Conservation (phyloP, 441 rosid species). For the Erodium moschatum region DNA sequence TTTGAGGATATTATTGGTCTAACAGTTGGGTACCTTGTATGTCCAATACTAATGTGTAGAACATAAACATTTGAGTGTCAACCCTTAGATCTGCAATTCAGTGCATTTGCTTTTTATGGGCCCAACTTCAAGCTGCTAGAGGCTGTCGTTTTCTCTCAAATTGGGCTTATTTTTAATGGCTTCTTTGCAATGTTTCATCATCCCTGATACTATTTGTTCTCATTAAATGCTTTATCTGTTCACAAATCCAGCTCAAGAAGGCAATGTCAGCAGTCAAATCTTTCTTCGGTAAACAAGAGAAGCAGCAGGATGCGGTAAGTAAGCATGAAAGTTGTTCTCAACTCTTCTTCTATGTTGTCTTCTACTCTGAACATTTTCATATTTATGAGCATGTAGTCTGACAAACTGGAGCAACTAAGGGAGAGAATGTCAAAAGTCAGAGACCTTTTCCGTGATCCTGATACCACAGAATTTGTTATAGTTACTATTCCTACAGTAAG, state of each 20-base stretch:
- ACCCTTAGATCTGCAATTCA: neutral
- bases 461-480: constrained; percentile 59
- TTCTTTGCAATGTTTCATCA: constrained; percentile 14
- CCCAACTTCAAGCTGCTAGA: constrained; percentile 1
- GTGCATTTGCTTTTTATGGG: neutral
- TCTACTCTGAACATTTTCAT: constrained; percentile 16
- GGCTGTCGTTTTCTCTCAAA: constrained; percentile 1
- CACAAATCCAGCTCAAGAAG: constrained; percentile 45
- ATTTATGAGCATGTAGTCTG: constrained; percentile 34
- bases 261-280: constrained; percentile 67
- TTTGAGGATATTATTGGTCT: neutral
- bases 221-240: constrained; percentile 9
- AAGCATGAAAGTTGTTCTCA: constrained; percentile 17
- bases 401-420: constrained; percentile 50
- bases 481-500: constrained; percentile 75
- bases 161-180: constrained; percentile 1
- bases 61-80: neutral
- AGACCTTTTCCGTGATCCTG: constrained; percentile 48
- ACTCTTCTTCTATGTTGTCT: constrained; percentile 7
- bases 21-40: constrained; percentile 1
- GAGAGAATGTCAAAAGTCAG: constrained; percentile 61
- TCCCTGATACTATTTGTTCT: constrained; percentile 16
- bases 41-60: neutral
- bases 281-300: constrained; percentile 47
- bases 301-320: constrained; percentile 42